Evolutionary conservation across 495 filamentous ascomycete genomes (phyloP), one percentile per base, ranked within the genome.

Genomic region (Haplographium delicatum): DNA sequence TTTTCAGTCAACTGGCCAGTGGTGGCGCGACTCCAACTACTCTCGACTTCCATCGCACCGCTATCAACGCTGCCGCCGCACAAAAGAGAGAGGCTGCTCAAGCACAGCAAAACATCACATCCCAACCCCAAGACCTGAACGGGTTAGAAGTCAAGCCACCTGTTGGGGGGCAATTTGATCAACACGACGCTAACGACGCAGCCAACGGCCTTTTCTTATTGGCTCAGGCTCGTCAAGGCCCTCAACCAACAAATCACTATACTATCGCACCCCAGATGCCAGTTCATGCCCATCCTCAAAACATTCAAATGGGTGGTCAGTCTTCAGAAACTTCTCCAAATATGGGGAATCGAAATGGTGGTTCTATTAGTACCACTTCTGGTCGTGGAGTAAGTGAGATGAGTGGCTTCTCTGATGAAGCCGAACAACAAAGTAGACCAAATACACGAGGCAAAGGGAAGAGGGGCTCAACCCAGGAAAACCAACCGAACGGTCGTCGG

Each of bases 171-270:
- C 73, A 81, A 6, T 90, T 89, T 58, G 83, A 86, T 49, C 83
- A 89, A 28, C 88, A 94, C 59, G 91, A 96, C 61, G 85, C 83
- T 23, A 93, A 89, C 50, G 91, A 96, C 70, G 93, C 93, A 18
- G 93, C 93, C 24, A 98, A 96, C 60, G 91, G 94, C 10, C 76
- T 98, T 1, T 96, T 85, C 62, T 83, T 96, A 74, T 71, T 98
- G 34, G 91, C 94, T 5, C 85, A 89, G 64, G 37, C 59, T 52
- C 39, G 59, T 52, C 30, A 58, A 39, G 54, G 54, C 25, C 47
- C 54, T 26, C 55, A 56, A 37, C 16, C 59, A 63, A 46, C 74
- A 70, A 44, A 65, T 67, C 54, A 80, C 63, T 57, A 67, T 67
- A n/a, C 62, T 60, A 44, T 58, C 53, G 28, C 68, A 58, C 42